These are phyloP conservation scores for Hippophae rhamnoides DNA, from an alignment of 306 rosid species.

Conservation along the genomic window DNA sequence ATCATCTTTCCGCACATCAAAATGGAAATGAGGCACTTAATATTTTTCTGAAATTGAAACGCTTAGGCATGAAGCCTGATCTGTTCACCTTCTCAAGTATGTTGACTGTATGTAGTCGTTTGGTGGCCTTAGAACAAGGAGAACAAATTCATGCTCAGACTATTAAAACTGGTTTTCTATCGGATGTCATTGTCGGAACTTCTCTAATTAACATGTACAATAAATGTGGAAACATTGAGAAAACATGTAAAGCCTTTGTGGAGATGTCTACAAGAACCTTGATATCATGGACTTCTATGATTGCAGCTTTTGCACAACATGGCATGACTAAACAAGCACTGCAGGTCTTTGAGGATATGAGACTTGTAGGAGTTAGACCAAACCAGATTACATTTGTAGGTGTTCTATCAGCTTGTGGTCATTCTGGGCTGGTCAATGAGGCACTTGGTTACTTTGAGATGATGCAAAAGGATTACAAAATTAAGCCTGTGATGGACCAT, in stretches of 20 bases:
- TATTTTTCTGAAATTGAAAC: conserved; percentile 44
- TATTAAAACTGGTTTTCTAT: conserved; percentile 56
- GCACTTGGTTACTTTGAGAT: conserved; percentile 60
- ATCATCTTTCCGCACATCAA: conserved; percentile 37
- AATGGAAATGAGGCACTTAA: conserved; percentile 62
- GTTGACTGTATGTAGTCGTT: conserved; percentile 57
- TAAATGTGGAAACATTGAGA: conserved; percentile 78
- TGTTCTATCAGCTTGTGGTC: conserved; percentile 76
- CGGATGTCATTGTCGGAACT: conserved; percentile 63
- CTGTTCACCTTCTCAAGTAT: conserved; percentile 70
- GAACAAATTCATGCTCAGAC: conserved; percentile 77
- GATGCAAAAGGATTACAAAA: conserved; percentile 67
- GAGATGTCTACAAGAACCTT: conserved; percentile 81
- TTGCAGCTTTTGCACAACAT: conserved; percentile 65
- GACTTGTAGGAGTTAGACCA: conserved; percentile 57
- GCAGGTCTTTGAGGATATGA: conserved; percentile 78
- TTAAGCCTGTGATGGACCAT: conserved; percentile 86
- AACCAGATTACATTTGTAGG: conserved; percentile 79
- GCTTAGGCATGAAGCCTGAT: conserved; percentile 62
- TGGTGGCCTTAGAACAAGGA: conserved; percentile 68
- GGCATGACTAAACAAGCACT: conserved; percentile 70
- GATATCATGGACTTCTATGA: conserved; percentile 90
- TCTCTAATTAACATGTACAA: conserved; percentile 70
- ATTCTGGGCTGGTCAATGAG: conserved; percentile 64
- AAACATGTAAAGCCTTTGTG: conserved; percentile 69